phyloP scores from a whole-genome alignment of 164 flowering plant genomes.

The Piper longum region DNA sequence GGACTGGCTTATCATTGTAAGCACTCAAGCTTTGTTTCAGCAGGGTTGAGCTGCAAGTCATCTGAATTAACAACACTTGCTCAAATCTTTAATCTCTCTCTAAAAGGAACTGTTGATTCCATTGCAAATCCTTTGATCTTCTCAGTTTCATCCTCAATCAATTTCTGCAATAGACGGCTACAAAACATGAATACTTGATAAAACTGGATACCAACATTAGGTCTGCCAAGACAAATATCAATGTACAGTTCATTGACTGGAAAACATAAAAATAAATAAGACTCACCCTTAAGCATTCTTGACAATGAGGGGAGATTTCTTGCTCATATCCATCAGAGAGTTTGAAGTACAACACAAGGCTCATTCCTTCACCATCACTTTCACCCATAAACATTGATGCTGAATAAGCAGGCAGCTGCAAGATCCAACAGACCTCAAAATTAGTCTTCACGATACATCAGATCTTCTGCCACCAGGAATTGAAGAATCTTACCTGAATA shows the following conservation, averaged over 20 bases:
- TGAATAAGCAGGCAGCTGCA: conserved; percentile 81
- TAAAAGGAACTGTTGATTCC: conserved; percentile 57
- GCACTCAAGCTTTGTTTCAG: conserved; percentile 79
- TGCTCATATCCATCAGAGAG: conserved; percentile 56
- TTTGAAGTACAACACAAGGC: conserved; percentile 77
- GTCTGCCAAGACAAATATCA: too few relatives aligned
- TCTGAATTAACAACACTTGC: conserved; percentile 83
- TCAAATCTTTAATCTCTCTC: conserved; percentile 90
- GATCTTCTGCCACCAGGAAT: neutral
- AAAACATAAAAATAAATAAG: conserved; percentile 4
- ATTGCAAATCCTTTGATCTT: conserved; percentile 71
- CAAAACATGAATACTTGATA: too few relatives aligned
- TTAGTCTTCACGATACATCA: neutral
- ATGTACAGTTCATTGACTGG: too few relatives aligned
- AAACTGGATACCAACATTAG: too few relatives aligned
- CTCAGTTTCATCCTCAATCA: conserved; percentile 83
- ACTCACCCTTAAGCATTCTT: conserved; percentile 56
- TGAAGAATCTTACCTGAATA: conserved; percentile 47
- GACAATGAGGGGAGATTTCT: conserved; percentile 48
- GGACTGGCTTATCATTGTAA: conserved; percentile 95
- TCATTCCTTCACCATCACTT: conserved; percentile 87
- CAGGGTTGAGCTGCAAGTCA: conserved; percentile 53
- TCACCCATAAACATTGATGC: conserved; percentile 83
- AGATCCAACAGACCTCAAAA: neutral
- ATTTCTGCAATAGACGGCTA: conserved; percentile 33